Evolutionary conservation across 305 asterid genomes (phyloP), one percentile per base, ranked within the genome.

Genomic region (Fraxinus baroniana): DNA sequence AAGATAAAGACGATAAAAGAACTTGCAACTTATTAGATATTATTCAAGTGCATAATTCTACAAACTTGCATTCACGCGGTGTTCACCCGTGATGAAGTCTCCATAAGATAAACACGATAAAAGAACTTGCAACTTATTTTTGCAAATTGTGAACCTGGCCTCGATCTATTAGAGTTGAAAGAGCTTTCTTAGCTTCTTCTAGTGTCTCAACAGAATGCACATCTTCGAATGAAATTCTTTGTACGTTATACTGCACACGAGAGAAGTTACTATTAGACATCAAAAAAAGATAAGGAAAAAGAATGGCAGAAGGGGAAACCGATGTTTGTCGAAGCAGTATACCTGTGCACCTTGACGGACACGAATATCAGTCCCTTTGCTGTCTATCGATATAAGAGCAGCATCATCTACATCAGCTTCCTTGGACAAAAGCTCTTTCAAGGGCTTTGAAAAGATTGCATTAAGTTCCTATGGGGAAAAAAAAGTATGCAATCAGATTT

Each of bases 331-430:
- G 28, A 49, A 80, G 76, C n/a, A 24, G 1, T 39, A 12, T 39
- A 94, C 98, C 98, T 95, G 95, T 76, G 95, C 97, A 66, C 98
- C 98, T 88, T 93, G 97, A 35, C 98, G 98, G 76, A 94, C 99
- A 52, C 99, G 95, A 68, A 96, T 79, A 87, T 94, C 98, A 6
- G 92, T 86, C 8, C 98, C 98, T 88, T 89, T 92, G 87, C 99
- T 94, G 86, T 96, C 99, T 76, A 92, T 93, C 6, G 99, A 96
- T 88, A 96, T 96, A 39, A 94, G 94, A 78, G 98, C 98, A 62
- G 94, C 99, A 85, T 96, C 98, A 17, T 96, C 99, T 22, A 94
- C 91, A 87, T 94, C 98, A 26, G 84, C 88, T 86, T 93, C 99
- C 85, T 88, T 85, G 70, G 97, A 91, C 86, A 96, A 80, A 26